Conservation (phyloP, 345 rosid species). For the Raphanus raphanistrum region DNA sequence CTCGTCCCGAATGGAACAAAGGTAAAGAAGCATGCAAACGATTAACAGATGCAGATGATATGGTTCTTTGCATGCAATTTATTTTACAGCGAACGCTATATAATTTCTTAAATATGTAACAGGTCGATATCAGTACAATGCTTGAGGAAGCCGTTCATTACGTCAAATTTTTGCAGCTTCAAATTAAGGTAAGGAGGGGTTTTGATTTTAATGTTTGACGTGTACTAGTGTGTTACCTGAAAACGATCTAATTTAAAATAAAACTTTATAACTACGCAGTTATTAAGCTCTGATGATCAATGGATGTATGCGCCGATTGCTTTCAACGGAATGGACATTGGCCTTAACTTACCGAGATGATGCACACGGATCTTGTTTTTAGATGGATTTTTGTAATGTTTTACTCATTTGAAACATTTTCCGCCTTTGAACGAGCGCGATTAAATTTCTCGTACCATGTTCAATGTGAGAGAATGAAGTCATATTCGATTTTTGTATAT, state of each 20-base stretch:
- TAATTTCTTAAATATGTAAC: conserved; percentile 25
- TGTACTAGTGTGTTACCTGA: background rate
- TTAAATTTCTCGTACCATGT: conserved; percentile 38
- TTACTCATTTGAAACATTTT: conserved; percentile 11
- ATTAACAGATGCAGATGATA: conserved; percentile 11
- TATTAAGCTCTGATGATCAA: conserved; percentile 81
- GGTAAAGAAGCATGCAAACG: conserved; percentile 42
- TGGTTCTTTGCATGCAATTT: background rate
- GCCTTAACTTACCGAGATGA: conserved; percentile 43
- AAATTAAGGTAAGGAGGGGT: conserved; percentile 56
- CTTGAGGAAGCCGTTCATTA: conserved; percentile 93
- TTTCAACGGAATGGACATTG: conserved; percentile 80
- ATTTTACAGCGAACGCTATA: background rate
- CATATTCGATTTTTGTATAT: conserved; percentile 15
- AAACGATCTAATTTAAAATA: background rate
- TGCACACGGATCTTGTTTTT: conserved; percentile 7
- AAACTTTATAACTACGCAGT: conserved; percentile 36
- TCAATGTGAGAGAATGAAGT: conserved; percentile 24
- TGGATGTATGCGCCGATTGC: conserved; percentile 97
- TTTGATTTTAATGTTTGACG: background rate
- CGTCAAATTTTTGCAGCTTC: conserved; percentile 84
- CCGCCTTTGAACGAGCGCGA: conserved; percentile 34
- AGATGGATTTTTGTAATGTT: conserved; percentile 25
- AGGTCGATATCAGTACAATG: conserved; percentile 96
- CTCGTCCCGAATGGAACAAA: conserved; percentile 94